Evolutionary conservation across 2,329 filamentous ascomycete species (phyloP).

Genomic region (Verticillium zaregamsianum): DNA sequence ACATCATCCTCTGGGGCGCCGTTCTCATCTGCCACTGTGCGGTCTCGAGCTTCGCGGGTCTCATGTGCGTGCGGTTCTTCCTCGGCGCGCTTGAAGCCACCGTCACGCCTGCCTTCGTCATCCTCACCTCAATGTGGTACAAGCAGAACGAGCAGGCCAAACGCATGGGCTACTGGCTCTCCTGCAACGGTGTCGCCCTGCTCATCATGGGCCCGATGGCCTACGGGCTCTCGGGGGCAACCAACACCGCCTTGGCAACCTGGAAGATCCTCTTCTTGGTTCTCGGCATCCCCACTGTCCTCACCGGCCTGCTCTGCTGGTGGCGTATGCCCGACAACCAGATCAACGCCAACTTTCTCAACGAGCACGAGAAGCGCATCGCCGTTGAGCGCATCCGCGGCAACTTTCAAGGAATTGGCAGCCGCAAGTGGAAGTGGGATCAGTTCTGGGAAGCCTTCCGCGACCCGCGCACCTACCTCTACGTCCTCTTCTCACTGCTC

Average conservation of each 20-base stretch:
- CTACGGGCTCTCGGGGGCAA: constrained; percentile 49
- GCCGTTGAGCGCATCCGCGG: constrained; percentile 67
- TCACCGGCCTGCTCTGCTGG: constrained; percentile 54
- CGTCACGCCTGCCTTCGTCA: constrained; percentile 36
- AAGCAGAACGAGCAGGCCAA: constrained; percentile 53
- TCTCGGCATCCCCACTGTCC: constrained; percentile 56
- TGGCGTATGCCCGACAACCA: constrained; percentile 58
- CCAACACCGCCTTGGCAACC: constrained; percentile 27
- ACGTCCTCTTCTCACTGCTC: constrained; percentile 54
- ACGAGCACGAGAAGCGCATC: constrained; percentile 60
- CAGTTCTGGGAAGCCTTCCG: constrained; percentile 53
- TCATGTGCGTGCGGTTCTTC: constrained; percentile 17
- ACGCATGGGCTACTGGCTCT: constrained; percentile 57
- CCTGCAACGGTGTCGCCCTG: constrained; percentile 54
- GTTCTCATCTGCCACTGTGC: constrained; percentile 18
- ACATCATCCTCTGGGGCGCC: constrained; percentile 35
- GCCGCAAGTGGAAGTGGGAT: constrained; percentile 62
- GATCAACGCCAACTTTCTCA: constrained; percentile 51
- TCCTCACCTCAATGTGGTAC: constrained; percentile 46
- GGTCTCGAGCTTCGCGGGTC: constrained; percentile 10
- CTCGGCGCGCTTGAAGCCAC: constrained; percentile 17
- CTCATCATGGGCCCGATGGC: constrained; percentile 53
- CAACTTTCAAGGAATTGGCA: constrained; percentile 73
- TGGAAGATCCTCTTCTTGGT: constrained; percentile 56
- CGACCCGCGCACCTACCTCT: constrained; percentile 54